Conservation (phyloP, 345 rosid genomes). For the Hibiscus mutabilis region DNA sequence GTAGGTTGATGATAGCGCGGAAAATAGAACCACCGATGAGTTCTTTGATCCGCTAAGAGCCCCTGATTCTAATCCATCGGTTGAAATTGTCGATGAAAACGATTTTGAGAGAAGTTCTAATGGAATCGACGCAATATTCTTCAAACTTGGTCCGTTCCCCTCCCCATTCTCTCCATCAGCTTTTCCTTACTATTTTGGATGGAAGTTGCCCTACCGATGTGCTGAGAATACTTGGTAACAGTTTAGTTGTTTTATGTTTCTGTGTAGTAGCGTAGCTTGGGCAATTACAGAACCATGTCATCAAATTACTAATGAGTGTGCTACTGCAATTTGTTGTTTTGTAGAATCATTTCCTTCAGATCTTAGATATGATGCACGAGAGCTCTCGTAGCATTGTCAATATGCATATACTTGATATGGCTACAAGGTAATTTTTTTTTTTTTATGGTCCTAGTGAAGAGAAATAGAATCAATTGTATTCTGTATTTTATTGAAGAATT, state of each 20-base stretch:
- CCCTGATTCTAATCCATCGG: constrained; percentile 20
- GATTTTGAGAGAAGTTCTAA: constrained; percentile 21
- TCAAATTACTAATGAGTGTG: not conserved
- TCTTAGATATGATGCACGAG: constrained; percentile 73
- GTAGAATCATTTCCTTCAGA: constrained; percentile 72
- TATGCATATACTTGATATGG: constrained; percentile 65
- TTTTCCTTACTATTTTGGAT: not conserved
- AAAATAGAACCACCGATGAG: constrained; percentile 23
- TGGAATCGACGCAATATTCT: constrained; percentile 5
- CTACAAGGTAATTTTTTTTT: constrained; percentile 48
- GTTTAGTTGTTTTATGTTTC: constrained; percentile 3
- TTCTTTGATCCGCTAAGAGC: constrained; percentile 76
- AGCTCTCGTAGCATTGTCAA: constrained; percentile 45
- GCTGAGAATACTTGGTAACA: not conserved
- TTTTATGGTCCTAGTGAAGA: constrained; percentile 4
- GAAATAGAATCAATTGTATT: too few species aligned
- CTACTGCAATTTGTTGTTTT: constrained; percentile 15
- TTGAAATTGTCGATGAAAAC: constrained; percentile 19
- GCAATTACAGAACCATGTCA: not conserved
- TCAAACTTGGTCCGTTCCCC: not conserved
- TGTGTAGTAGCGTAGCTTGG: not conserved
- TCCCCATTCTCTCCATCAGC: not conserved
- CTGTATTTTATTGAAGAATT: too few species aligned
- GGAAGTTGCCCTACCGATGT: not conserved
- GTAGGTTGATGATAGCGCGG: constrained; percentile 27